A percentile compares a stretch with the other conserved stretches of the same genome.
phyloP scores from a whole-genome alignment of 129 eudicot species.

The Solidago caesia region DNA sequence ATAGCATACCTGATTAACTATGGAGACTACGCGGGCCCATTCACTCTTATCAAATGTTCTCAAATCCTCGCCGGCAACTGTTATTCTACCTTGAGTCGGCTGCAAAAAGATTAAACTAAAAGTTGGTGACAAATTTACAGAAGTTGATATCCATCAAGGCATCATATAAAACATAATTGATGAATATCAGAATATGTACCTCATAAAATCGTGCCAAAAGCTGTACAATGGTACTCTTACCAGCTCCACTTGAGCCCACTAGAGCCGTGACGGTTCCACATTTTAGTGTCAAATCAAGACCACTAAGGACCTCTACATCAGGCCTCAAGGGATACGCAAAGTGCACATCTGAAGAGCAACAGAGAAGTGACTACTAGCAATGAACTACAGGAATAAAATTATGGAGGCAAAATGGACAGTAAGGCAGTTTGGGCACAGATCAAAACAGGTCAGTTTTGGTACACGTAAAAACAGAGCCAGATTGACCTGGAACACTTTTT shows the following conservation, averaged over 20 bases:
- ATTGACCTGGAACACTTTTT: neutral
- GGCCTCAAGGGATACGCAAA: conserved; percentile 96
- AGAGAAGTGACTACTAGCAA: conserved; percentile 2
- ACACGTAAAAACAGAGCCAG: neutral
- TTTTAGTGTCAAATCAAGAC: conserved; percentile 74
- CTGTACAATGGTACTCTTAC: conserved; percentile 96
- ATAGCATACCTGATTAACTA: conserved; percentile 82
- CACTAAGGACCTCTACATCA: conserved; percentile 74
- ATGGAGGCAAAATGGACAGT: neutral
- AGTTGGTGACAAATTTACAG: conserved; percentile 9
- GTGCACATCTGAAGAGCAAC: conserved; percentile 60
- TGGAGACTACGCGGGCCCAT: conserved; percentile 97
- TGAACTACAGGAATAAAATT: neutral
- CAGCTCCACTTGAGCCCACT: conserved; percentile 98
- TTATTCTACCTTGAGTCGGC: conserved; percentile 88
- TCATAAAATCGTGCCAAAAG: conserved; percentile 94
- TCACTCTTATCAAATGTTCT: conserved; percentile 93
- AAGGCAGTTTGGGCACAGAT: neutral
- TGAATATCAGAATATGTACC: conserved; percentile 34
- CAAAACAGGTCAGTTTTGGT: neutral
- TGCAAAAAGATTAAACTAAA: conserved; percentile 33
- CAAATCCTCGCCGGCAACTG: conserved; percentile 94
- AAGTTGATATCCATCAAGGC: neutral
- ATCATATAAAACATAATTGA: conserved; percentile 2
- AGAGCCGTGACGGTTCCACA: conserved; percentile 90